phyloP scores from a whole-genome alignment of 257 asterid genomes.

The Gentiana straminea region DNA sequence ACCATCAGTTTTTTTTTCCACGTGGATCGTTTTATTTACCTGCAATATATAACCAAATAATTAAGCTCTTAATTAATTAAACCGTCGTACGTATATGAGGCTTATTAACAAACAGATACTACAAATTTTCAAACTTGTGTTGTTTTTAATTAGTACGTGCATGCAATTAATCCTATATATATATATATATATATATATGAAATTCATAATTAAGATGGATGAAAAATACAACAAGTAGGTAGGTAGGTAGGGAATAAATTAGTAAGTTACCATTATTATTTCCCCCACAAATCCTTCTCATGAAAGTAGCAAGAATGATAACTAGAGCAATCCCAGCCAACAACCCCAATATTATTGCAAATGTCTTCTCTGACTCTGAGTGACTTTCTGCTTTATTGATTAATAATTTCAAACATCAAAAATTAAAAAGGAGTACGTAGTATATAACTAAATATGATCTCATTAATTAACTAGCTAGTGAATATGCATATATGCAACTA shows the following conservation, averaged over 20 bases:
- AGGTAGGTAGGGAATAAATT: neutral
- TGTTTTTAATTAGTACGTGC: too few relatives aligned
- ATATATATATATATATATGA: too few relatives aligned
- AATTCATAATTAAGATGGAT: too few relatives aligned
- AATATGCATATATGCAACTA: neutral
- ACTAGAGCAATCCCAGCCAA: conserved; percentile 72
- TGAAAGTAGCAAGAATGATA: conserved; percentile 70
- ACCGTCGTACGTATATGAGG: too few relatives aligned
- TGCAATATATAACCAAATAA: too few relatives aligned
- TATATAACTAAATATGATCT: neutral
- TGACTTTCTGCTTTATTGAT: conserved; percentile 28
- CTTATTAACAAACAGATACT: too few relatives aligned
- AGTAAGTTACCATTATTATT: conserved; percentile 26
- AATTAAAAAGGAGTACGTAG: neutral
- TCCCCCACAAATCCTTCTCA: conserved; percentile 45
- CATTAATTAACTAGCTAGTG: too few relatives aligned
- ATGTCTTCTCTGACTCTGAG: conserved; percentile 72
- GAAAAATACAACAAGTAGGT: neutral
- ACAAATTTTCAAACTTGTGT: too few relatives aligned
- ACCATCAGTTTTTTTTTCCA: neutral
- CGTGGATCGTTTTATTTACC: too few relatives aligned
- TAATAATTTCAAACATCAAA: neutral
- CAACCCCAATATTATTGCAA: conserved; percentile 72
- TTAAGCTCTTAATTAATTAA: too few relatives aligned
- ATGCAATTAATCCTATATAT: too few relatives aligned